phyloP scores from a whole-genome alignment of 768 basidiomycete species.

The Aureoboletus auriporus region DNA sequence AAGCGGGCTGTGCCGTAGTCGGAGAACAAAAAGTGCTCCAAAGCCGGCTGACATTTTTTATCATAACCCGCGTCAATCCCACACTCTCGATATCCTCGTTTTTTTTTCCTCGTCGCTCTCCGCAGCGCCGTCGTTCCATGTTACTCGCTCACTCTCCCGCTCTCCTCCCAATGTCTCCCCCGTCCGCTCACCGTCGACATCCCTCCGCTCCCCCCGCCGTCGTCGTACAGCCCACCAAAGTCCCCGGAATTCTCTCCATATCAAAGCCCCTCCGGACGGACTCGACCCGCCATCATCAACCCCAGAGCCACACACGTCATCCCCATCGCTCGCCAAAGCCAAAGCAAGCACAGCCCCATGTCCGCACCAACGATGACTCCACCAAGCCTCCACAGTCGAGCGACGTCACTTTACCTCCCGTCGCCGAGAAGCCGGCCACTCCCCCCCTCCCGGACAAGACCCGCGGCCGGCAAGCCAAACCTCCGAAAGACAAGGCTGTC shows the following conservation, averaged over 20 bases:
- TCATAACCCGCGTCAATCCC: constrained; percentile 23
- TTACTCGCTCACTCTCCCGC: constrained; percentile 40
- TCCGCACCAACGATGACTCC: constrained; percentile 22
- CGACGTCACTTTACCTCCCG: constrained; percentile 32
- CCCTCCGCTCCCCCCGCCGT: constrained; percentile 68
- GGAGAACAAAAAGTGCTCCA: constrained; percentile 34
- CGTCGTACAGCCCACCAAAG: constrained; percentile 67
- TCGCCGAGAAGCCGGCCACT: constrained; percentile 23
- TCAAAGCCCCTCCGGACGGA: constrained; percentile 48
- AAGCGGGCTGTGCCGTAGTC: constrained; percentile 27
- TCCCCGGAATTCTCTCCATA: constrained; percentile 68
- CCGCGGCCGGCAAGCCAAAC: constrained; percentile 35
- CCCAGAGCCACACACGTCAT: constrained; percentile 32
- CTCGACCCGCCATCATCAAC: constrained; percentile 33
- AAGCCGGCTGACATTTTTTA: constrained; percentile 24
- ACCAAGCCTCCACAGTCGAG: constrained; percentile 28
- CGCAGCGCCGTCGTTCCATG: constrained; percentile 26
- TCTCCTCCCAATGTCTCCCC: constrained; percentile 26
- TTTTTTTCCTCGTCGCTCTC: constrained; percentile 6
- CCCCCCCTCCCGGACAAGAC: constrained; percentile 27
- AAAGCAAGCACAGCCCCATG: constrained; percentile 23
- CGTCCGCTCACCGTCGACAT: constrained; percentile 51
- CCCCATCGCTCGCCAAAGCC: constrained; percentile 36
- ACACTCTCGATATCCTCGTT: constrained; percentile 27
- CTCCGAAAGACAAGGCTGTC: constrained; percentile 40